Evolutionary conservation across 2,329 filamentous ascomycete genomes (phyloP), one percentile per base, ranked within the genome.

Genomic region (Sphaerulina vaccinii): DNA sequence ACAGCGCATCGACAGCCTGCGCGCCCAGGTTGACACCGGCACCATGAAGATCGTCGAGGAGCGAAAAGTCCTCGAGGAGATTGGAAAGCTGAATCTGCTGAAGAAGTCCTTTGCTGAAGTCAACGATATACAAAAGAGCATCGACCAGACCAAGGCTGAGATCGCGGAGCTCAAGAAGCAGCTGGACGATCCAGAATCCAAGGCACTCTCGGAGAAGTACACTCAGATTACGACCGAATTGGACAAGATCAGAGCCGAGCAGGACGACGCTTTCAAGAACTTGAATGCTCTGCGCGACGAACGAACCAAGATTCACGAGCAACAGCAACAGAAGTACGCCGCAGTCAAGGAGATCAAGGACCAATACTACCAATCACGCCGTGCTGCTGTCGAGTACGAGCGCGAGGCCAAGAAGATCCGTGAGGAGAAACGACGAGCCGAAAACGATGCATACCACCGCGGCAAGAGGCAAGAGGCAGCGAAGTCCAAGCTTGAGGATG

Each of bases 1-100:
- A 71, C 79, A 80, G 58, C 84, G 93, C 73, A 93, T 97, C 64
- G 80, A 82, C 54, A 79, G 79, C 46, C 83, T 96, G 48, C 88
- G 96, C 61, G 86, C 86, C 73, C 82, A 92, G 70, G 90, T 97
- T 63, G 88, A 95, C 71, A 82, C 84, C 29, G 92, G 92, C 59
- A 87, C 82, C 70, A 91, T 99, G 87, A 95, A 91, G 76, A 78
- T 99, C 45, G 93, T 97, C 9, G 93, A 99, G 65, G 93, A 97
- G 82, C 95, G 90, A 80, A 97, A 96, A 81, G 85, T 89, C 7
- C 79, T 97, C 16, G 76, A 81, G 44, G 90, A 96, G 65, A 86
- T 96, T 64, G 88, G 87, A 42, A 86, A 76, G 70, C 77, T 97
- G 61, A 86, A 87, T 72, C 95, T 95, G 79, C 82, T 87, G 67